Evolutionary conservation across 768 basidiomycete species (phyloP).

Genomic region (Tephrocybe sp.): DNA sequence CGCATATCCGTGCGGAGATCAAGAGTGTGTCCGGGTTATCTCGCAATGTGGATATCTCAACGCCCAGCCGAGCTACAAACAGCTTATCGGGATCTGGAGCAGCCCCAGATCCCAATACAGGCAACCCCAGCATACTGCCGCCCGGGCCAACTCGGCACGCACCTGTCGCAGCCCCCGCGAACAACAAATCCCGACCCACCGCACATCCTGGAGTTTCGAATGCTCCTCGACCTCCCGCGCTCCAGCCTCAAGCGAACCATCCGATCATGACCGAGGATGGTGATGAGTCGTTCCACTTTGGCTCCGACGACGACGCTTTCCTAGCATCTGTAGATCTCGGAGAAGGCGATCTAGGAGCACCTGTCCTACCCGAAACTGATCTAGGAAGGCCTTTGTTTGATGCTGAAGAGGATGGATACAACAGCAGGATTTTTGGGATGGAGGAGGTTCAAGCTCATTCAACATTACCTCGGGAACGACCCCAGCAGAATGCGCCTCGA

Average conservation of each 20-base stretch:
- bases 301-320: conserved; percentile 68
- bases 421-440: conserved; percentile 22
- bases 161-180: neutral
- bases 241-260: conserved; percentile 1
- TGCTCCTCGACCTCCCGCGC: conserved; percentile 5
- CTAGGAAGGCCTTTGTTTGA: conserved; percentile 44
- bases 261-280: conserved; percentile 7
- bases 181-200: neutral
- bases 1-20: conserved; percentile 34
- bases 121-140: neutral
- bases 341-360: conserved; percentile 42
- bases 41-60: conserved; percentile 2
- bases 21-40: conserved; percentile 16
- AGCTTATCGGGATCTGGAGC: neutral
- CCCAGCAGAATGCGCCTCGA: neutral
- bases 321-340: conserved; percentile 55
- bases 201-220: conserved; percentile 1
- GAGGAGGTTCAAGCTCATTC: conserved; percentile 5
- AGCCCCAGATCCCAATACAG: neutral
- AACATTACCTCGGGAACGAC: conserved; percentile 3
- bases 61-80: conserved; percentile 6
- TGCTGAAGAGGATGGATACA: conserved; percentile 19
- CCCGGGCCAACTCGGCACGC: neutral
- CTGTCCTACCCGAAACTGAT: conserved; percentile 41
- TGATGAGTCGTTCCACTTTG: conserved; percentile 47